Evolutionary conservation across 371 early-diverging fungal species (phyloP), one percentile per base, ranked within the genome.

Genomic region (Syncephalastrum contaminatum): DNA sequence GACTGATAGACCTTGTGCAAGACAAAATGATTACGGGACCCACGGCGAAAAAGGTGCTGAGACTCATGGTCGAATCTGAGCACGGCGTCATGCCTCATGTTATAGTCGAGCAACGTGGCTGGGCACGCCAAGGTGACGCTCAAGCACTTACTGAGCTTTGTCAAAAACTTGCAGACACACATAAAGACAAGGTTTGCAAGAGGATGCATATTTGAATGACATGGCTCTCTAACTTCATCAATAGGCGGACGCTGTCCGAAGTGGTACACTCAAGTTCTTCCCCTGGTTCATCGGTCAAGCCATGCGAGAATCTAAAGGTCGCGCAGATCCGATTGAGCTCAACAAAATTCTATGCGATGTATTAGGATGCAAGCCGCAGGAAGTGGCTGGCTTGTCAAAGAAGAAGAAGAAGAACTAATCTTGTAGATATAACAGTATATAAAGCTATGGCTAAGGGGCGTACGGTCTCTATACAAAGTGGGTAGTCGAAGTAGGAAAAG

Each of bases 271-370:
- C 15, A 78, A 85, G 25, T 43, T 87, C 30, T 70, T 85, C 21
- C 78, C 81, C 46, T 90, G 88, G 77, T 84, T 93, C 63, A 75
- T 90, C 25, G 90, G 91, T 10, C 82, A 87, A 62, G 77, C 84
- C 1, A 89, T 91, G 88, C 72, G 78, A 39, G 73, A 73, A 58
- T 87, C 91, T 8, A 84, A 80, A 61, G 91, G 91, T 13, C 77
- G 82, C 70, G 88, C 89, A 2, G 85, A 89, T 53, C 89, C 93
- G 2, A 69, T 73, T 8, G 59, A 77, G 13, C 64, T 88, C 2
- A 85, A 85, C 54, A 70, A 67, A 36, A 64, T 81, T 4, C 51
- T 89, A n/a, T 74, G 74, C 51, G 70, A 72, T 5, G 61, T 73
- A 7, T 61, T 81, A 30, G 77, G 75, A 10, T 66, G 63, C 30